phyloP scores from a whole-genome alignment of 352 stramenopile genomes.

The Phytophthora agathidicida region DNA sequence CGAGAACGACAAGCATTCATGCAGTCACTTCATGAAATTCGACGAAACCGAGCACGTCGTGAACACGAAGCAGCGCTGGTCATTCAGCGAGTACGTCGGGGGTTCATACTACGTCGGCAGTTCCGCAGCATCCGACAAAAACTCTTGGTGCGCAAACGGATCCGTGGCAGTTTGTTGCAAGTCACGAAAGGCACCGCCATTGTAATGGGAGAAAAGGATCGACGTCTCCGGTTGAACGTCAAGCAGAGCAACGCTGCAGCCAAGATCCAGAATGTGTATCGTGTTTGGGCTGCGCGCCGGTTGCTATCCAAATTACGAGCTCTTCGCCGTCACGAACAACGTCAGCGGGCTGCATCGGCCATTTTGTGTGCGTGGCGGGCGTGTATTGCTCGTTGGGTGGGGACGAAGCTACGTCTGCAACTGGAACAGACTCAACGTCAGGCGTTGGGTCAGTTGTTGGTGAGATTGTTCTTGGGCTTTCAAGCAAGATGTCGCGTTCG shows the following conservation, averaged over 20 bases:
- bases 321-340: slow-evolving; percentile 32
- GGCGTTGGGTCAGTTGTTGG: slow-evolving; percentile 27
- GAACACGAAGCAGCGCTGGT: slow-evolving; percentile 54
- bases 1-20: slow-evolving; percentile 61
- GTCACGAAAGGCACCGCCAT: slow-evolving; percentile 71
- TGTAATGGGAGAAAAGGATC: slow-evolving; percentile 66
- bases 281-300: slow-evolving; percentile 30
- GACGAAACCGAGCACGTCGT: slow-evolving; percentile 33
- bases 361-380: slow-evolving; percentile 53
- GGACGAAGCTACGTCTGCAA: slow-evolving; percentile 33
- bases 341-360: slow-evolving; percentile 3
- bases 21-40: slow-evolving; percentile 34
- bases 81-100: slow-evolving; percentile 63
- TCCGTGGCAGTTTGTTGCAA: slow-evolving; percentile 59
- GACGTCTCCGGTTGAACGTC: slow-evolving; percentile 27
- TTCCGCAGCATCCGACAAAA: slow-evolving; percentile 58
- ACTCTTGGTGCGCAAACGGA: slow-evolving; percentile 67
- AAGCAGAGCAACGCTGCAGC: slow-evolving; percentile 33
- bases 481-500: slow-evolving; percentile 52
- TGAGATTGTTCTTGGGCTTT: slow-evolving; percentile 54
- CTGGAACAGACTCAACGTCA: slow-evolving; percentile 30
- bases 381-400: slow-evolving; percentile 23
- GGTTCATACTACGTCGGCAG: slow-evolving; percentile 50
- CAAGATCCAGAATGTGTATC: slow-evolving; percentile 47
- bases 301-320: slow-evolving; percentile 38